phyloP scores from a whole-genome alignment of 805 yeast genomes.

The Schizosaccharomyces octosporus region DNA sequence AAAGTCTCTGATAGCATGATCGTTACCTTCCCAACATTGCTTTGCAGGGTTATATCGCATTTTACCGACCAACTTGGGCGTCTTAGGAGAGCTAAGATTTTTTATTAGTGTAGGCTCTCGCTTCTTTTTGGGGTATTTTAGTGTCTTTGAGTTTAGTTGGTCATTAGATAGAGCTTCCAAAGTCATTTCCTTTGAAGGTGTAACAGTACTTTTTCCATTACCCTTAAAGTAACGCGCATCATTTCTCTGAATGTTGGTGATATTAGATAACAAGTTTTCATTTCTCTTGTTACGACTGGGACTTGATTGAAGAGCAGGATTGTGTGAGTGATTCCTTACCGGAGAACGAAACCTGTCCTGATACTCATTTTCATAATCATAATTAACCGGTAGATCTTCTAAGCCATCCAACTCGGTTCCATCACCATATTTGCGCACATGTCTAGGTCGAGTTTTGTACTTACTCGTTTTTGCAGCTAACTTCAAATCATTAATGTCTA shows the following conservation, averaged over 20 bases:
- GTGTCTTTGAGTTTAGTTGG: not conserved
- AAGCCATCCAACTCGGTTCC: not conserved
- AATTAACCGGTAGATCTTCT: not conserved
- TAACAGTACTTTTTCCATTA: not conserved
- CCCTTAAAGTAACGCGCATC: not conserved
- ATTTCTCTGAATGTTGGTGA: not conserved
- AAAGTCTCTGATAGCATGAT: not conserved
- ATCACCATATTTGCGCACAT: not conserved
- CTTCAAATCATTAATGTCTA: not conserved
- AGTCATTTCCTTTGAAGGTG: not conserved
- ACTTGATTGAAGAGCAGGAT: not conserved
- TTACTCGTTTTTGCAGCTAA: not conserved
- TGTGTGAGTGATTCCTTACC: no score
- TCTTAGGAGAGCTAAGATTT: not conserved
- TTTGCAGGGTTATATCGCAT: conserved; percentile 1
- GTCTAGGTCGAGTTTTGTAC: not conserved
- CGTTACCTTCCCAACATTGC: conserved; percentile 1
- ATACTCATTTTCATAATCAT: not conserved
- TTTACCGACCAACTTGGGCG: not conserved
- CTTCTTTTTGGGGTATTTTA: not conserved
- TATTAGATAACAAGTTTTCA: not conserved
- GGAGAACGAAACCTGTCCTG: not conserved
- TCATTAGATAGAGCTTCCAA: not conserved
- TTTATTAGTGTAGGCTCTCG: not conserved
- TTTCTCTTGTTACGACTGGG: not conserved